Evolutionary conservation across 2,329 filamentous ascomycete species (phyloP).

Genomic region (Phoma sp.): DNA sequence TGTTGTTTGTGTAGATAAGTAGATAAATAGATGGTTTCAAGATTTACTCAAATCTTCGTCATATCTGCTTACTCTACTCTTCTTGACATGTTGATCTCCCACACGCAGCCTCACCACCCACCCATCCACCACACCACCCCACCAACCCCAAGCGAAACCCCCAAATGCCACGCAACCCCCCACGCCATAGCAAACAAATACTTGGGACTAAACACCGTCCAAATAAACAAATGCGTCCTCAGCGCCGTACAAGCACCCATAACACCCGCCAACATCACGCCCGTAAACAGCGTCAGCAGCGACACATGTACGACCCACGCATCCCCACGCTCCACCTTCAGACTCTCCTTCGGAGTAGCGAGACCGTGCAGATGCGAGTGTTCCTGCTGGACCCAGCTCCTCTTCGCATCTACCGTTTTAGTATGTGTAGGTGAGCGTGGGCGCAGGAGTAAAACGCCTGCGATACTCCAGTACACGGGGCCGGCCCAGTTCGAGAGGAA

Average conservation of each 20-base stretch:
- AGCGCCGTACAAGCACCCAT: conserved; percentile 89
- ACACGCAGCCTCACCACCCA: conserved; percentile 28
- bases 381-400: conserved; percentile 43
- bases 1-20: no score
- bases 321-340: conserved; percentile 1
- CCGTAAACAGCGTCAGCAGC: conserved; percentile 74
- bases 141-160: conserved; percentile 48
- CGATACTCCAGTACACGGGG: conserved; percentile 84
- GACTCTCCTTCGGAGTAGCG: conserved; percentile 23
- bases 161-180: conserved; percentile 81
- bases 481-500: conserved; percentile 93
- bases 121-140: conserved; percentile 44
- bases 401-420: not conserved
- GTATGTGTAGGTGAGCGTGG: no score
- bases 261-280: conserved; percentile 71
- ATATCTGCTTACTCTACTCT: no score
- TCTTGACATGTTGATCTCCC: no score
- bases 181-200: conserved; percentile 92
- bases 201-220: conserved; percentile 98
- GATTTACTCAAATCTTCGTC: no score
- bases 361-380: conserved; percentile 30
- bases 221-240: conserved; percentile 92
- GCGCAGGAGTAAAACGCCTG: conserved; percentile 61
- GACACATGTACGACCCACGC: conserved; percentile 60
- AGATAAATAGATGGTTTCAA: no score